Percentiles rank a stretch among this genome's conserved stretches.
Conservation (phyloP, 2,329 filamentous ascomycete genomes). For the Lojkania enalia region DNA sequence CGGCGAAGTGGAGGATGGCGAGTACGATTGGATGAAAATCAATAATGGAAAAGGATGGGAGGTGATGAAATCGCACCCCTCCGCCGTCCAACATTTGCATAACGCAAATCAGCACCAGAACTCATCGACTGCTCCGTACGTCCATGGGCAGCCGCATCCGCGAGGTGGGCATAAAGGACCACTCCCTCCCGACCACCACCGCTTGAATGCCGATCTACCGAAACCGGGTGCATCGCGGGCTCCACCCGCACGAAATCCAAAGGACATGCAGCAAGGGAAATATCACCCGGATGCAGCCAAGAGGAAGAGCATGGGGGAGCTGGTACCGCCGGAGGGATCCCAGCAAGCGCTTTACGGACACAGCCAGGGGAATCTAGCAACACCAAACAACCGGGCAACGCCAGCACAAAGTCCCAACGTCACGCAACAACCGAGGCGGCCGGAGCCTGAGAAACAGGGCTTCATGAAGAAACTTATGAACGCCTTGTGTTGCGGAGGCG, state of each 20-base stretch:
- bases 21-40: conserved; percentile 99
- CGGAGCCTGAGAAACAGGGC: conserved; percentile 68
- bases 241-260: conserved; percentile 45
- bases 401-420: conserved; percentile 45
- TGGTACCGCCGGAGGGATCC: conserved; percentile 82
- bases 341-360: conserved; percentile 97
- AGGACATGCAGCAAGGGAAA: conserved; percentile 30
- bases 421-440: conserved; percentile 58
- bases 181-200: conserved; percentile 47
- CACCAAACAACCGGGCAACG: conserved; percentile 63
- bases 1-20: conserved; percentile 93
- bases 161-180: conserved; percentile 58
- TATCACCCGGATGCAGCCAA: conserved; percentile 45
- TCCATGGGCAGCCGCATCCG: conserved; percentile 73
- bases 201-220: conserved; percentile 54
- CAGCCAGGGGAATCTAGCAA: conserved; percentile 84
- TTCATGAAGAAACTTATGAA: conserved; percentile 93
- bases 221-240: conserved; percentile 66
- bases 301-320: conserved; percentile 77
- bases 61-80: conserved; percentile 69
- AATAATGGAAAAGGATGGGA: conserved; percentile 94
- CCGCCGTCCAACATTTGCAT: conserved; percentile 72
- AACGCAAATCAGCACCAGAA: conserved; percentile 78
- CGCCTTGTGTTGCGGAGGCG: conserved; percentile 75
- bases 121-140: conserved; percentile 77